phyloP scores from a whole-genome alignment of 495 filamentous ascomycete genomes.

The Astrothelium subdiscretum region DNA sequence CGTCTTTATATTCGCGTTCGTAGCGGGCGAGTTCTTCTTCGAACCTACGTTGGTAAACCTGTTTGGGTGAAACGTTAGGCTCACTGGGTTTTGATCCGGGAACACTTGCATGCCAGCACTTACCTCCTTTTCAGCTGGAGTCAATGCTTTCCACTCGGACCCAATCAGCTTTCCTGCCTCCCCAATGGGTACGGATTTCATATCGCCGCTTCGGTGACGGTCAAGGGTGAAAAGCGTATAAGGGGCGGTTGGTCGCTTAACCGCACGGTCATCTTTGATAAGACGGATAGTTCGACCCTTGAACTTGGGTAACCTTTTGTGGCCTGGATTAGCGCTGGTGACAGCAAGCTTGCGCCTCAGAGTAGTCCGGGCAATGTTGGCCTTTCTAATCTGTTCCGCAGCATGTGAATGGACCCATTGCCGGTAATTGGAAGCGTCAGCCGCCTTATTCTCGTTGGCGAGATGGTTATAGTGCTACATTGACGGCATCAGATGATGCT shows the following conservation, averaged over 20 bases:
- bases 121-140: constrained; percentile 45
- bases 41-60: constrained; percentile 13
- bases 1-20: constrained; percentile 8
- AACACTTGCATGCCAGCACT: constrained; percentile 7
- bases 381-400: constrained; percentile 43
- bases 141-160: constrained; percentile 47
- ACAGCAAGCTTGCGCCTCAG: constrained; percentile 25
- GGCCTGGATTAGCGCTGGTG: neutral
- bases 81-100: neutral
- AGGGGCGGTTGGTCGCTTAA: constrained; percentile 33
- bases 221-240: constrained; percentile 40
- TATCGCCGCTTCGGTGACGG: constrained; percentile 36
- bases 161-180: constrained; percentile 27
- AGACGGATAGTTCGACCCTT: neutral
- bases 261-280: constrained; percentile 44
- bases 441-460: constrained; percentile 37
- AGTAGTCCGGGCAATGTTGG: constrained; percentile 49
- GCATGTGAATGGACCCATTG: constrained; percentile 51
- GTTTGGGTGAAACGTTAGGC: neutral
- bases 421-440: constrained; percentile 35
- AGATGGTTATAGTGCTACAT: constrained; percentile 39
- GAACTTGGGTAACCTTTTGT: neutral
- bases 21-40: constrained; percentile 8
- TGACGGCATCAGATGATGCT: neutral
- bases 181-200: constrained; percentile 22